Evolutionary conservation across 768 basidiomycete species (phyloP), one percentile per base, ranked within the genome.

Genomic region (Holtermannia corniformis): DNA sequence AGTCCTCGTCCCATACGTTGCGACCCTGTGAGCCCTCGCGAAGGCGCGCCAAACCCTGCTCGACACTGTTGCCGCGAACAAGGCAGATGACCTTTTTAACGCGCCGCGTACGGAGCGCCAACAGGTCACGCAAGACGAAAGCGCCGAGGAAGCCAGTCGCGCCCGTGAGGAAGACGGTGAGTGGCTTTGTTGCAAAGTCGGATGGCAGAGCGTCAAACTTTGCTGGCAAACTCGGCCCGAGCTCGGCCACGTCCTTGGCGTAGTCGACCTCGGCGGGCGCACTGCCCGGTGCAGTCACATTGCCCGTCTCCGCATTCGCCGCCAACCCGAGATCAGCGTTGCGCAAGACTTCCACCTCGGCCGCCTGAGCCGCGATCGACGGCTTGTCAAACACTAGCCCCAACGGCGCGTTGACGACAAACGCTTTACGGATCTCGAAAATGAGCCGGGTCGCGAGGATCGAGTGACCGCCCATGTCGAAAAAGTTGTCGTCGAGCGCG

Each of bases 401-500:
- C 22, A 99, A 76, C 0, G 93, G 92, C 3, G 89, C 90, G 50
- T 92, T 82, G 19, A 95, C 78, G 11, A 91, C 83, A 70, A 97
- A 95, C 0, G 78, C 76, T 73, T 92, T 95, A 64, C 95, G 84
- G 49, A 99, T 84, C 73, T 96, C 90, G 70, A 99, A 97, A 63
- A 96, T 88, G 56, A 97, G 82, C 22, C 92, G 84, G 1, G 95
- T 99, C 0, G 95, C 95, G 43, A 99, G 81, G 64, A 99, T 96
- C 14, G 95, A 97, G 74, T 99, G 95, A 5, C 95, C 95, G 45
- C 95, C 95, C 41, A 97, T 79, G 69, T 99, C 93, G 75, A 96
- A 97, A 80, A 99, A 99, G 70, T 81, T 88, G 65, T 97, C 93
- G 68, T 96, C 85, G 10, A 86, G 70, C 3, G 90, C 86, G 44